These are phyloP conservation scores for Cryptosporidium xiaoi DNA, from an alignment of 169 alveolate genomes.

Conservation along the genomic window DNA sequence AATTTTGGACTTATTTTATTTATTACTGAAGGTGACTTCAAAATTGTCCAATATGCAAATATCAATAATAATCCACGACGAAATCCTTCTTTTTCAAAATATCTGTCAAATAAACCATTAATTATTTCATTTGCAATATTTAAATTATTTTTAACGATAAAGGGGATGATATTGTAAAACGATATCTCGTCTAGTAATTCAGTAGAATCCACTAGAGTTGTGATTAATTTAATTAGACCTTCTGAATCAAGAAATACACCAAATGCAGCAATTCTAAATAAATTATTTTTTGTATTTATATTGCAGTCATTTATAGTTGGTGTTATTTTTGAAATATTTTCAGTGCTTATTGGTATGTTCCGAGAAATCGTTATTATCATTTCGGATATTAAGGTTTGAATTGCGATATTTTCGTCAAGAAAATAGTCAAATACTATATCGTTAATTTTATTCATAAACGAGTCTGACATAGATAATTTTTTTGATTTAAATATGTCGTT, in stretches of 20 bases:
- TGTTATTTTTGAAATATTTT: slow-evolving; percentile 11
- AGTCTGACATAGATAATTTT: neutral
- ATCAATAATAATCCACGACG: slow-evolving; percentile 31
- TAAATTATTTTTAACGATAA: slow-evolving; percentile 9
- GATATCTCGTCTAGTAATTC: slow-evolving; percentile 22
- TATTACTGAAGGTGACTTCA: slow-evolving; percentile 57
- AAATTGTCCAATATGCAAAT: slow-evolving; percentile 57
- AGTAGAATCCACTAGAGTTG: slow-evolving; percentile 20
- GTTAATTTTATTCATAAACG: neutral
- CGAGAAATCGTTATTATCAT: slow-evolving; percentile 12
- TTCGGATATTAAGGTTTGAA: slow-evolving; percentile 65
- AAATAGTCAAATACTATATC: slow-evolving; percentile 53
- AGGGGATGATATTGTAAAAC: slow-evolving; percentile 22
- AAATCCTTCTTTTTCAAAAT: slow-evolving; percentile 24
- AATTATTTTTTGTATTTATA: slow-evolving; percentile 36
- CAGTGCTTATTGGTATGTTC: neutral
- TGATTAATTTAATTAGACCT: slow-evolving; percentile 30
- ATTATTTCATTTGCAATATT: slow-evolving; percentile 18
- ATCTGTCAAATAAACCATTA: slow-evolving; percentile 20
- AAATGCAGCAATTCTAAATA: slow-evolving; percentile 8
- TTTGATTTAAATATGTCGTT: slow-evolving; percentile 1
- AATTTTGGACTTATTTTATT: slow-evolving; percentile 21
- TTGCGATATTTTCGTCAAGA: slow-evolving; percentile 54
- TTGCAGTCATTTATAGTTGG: slow-evolving; percentile 63
- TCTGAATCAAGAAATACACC: slow-evolving; percentile 17